Evolutionary conservation across 352 stramenopile genomes (phyloP).

Genomic region (Phytophthora pistaciae): DNA sequence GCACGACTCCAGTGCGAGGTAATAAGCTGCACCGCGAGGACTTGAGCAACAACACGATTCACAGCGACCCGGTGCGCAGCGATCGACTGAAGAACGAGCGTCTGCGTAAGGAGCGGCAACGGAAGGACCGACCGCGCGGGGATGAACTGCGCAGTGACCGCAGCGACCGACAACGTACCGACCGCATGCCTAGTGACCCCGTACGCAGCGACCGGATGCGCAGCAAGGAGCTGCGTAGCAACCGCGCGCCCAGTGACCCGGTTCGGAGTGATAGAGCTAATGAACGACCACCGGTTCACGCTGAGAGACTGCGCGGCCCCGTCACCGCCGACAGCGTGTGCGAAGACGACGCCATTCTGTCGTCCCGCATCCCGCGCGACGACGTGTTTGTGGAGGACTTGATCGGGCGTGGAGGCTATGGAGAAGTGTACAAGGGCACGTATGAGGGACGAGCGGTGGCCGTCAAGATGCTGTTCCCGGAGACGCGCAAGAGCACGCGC

Average conservation of each 20-base stretch:
- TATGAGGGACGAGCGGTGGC: slow-evolving; percentile 48
- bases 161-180: slow-evolving; percentile 13
- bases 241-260: slow-evolving; percentile 10
- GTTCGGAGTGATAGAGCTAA: slow-evolving; percentile 9
- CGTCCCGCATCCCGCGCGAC: slow-evolving; percentile 52
- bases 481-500: slow-evolving; percentile 44
- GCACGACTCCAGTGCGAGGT: slow-evolving; percentile 16
- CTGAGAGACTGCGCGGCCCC: slow-evolving; percentile 29
- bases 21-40: slow-evolving; percentile 30
- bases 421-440: slow-evolving; percentile 58
- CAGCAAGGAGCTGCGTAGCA: slow-evolving; percentile 13
- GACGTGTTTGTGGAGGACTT: slow-evolving; percentile 44
- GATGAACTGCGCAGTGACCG: slow-evolving; percentile 17
- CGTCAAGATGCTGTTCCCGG: slow-evolving; percentile 62
- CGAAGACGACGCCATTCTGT: slow-evolving; percentile 55
- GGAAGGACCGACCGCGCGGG: slow-evolving; percentile 19
- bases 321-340: slow-evolving; percentile 49
- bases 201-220: slow-evolving; percentile 20
- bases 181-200: slow-evolving; percentile 27
- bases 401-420: slow-evolving; percentile 61
- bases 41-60: slow-evolving; percentile 19
- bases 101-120: slow-evolving; percentile 14
- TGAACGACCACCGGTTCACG: slow-evolving; percentile 18
- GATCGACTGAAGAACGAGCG: slow-evolving; percentile 26
- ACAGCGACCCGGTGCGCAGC: slow-evolving; percentile 27